Percentiles rank a stretch among this genome's conserved stretches.
phyloP scores from a whole-genome alignment of 1,139 yeast species.

The Eremothecium sinecaudum region DNA sequence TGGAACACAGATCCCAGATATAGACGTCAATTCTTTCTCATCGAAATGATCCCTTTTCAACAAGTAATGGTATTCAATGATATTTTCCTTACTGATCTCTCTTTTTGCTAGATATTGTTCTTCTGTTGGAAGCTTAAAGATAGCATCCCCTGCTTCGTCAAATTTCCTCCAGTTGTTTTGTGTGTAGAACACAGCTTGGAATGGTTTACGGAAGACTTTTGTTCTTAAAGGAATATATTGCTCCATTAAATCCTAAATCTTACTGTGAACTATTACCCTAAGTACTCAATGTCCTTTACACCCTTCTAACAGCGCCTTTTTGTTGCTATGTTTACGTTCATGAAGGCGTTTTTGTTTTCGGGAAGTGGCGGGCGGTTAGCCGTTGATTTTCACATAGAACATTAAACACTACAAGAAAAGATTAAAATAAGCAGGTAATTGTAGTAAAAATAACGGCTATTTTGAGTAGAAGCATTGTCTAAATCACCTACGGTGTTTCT shows the following conservation, averaged over 20 bases:
- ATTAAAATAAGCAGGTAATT: no score
- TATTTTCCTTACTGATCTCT: constrained; percentile 4
- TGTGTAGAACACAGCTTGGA: constrained; percentile 3
- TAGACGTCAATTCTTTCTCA: not conserved
- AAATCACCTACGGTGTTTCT: no score
- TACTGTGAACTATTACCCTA: not conserved
- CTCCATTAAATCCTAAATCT: constrained; percentile 1
- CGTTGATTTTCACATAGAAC: no score
- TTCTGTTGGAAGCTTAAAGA: constrained; percentile 1
- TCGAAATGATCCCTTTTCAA: constrained; percentile 1
- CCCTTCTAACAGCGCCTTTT: no score
- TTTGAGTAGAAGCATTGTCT: no score
- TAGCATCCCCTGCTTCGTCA: constrained; percentile 4
- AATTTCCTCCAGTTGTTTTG: constrained; percentile 4
- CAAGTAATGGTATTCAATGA: constrained; percentile 4
- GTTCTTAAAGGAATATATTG: constrained; percentile 5
- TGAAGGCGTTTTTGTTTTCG: constrained; percentile 4
- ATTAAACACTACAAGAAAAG: no score
- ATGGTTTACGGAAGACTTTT: constrained; percentile 3
- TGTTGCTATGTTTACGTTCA: no score
- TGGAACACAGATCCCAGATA: constrained; percentile 4
- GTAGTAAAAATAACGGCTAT: no score
- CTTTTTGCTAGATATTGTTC: constrained; percentile 3
- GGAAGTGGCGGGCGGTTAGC: not conserved
- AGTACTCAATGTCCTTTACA: constrained; percentile 1